Conservation (phyloP, 108 stramenopile genomes). For the Bacterosira constricta region DNA sequence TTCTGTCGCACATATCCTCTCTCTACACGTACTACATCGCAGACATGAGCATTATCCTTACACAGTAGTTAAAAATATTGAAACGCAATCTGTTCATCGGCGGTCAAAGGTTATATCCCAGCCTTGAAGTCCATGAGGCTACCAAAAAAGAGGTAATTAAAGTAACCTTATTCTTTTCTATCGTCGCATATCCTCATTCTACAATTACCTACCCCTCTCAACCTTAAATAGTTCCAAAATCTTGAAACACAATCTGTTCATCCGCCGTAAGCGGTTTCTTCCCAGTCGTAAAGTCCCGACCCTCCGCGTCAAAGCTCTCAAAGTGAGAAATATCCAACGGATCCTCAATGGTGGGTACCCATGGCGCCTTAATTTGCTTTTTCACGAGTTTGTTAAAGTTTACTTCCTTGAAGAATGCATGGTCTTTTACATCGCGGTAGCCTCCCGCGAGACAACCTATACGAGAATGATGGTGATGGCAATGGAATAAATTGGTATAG, state of each 20-base stretch:
- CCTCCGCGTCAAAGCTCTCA: slow-evolving; percentile 59
- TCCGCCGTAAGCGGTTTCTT: slow-evolving; percentile 37
- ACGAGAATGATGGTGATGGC: neutral
- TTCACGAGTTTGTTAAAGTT: slow-evolving; percentile 55
- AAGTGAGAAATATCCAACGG: slow-evolving; percentile 84
- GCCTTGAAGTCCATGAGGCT: slow-evolving; percentile 11
- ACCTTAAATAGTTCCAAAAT: too few species aligned
- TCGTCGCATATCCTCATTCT: too few species aligned
- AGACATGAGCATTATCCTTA: too few species aligned
- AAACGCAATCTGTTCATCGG: slow-evolving; percentile 40
- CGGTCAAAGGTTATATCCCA: too few species aligned
- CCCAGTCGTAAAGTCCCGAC: slow-evolving; percentile 11
- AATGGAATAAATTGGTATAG: neutral
- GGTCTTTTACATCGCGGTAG: slow-evolving; percentile 66
- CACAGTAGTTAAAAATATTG: too few species aligned
- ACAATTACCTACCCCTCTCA: too few species aligned
- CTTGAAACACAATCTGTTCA: slow-evolving; percentile 44
- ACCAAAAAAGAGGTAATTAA: too few species aligned
- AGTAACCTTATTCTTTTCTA: too few species aligned
- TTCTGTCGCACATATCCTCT: too few species aligned
- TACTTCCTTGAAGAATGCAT: slow-evolving; percentile 67
- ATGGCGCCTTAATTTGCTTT: slow-evolving; percentile 74
- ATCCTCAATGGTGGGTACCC: slow-evolving; percentile 67
- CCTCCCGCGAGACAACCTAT: slow-evolving; percentile 51
- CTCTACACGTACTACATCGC: too few species aligned